A percentile compares a stretch with the other conserved stretches of the same genome.
These are phyloP conservation scores for Ilyonectria sp. DNA, from an alignment of 2,329 filamentous ascomycete genomes.

Conservation along the genomic window DNA sequence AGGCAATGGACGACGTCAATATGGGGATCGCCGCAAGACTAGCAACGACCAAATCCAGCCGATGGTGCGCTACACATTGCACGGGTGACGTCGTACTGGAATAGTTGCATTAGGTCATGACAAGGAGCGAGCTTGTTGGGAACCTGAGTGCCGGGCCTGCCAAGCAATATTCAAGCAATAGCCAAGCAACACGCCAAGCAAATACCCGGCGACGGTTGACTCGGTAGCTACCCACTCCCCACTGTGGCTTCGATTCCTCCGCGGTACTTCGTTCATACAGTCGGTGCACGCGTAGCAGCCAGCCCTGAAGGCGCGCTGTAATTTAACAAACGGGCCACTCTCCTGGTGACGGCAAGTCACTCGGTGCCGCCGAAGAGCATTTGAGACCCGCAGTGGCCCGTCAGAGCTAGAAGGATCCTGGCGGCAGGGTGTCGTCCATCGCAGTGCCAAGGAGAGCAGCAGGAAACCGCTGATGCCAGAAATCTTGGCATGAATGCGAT, in stretches of 20 bases:
- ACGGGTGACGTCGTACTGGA: conserved; percentile 3
- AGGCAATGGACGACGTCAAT: neutral
- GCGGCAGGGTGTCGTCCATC: neutral
- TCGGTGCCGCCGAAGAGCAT: neutral
- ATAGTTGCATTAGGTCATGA: conserved; percentile 1
- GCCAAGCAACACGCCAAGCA: conserved; percentile 15
- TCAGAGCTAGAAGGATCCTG: neutral
- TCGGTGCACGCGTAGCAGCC: neutral
- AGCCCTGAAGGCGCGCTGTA: neutral
- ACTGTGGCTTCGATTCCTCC: conserved; percentile 5
- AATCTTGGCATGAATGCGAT: conserved; percentile 27
- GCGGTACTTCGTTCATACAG: neutral
- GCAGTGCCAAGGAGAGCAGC: neutral
- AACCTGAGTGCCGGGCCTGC: conserved; percentile 9
- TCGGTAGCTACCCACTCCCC: neutral
- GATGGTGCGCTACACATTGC: neutral
- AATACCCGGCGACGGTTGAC: conserved; percentile 10
- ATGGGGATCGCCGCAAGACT: neutral
- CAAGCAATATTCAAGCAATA: conserved; percentile 6
- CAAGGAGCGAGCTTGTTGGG: neutral
- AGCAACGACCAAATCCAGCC: neutral
- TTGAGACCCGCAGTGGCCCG: neutral
- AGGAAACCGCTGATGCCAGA: conserved; percentile 1
- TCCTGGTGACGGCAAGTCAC: neutral
- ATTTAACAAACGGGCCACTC: conserved; percentile 7